A percentile compares a stretch with the other conserved stretches of the same genome.
Conservation (phyloP, 208 protist species). For the Tritrichomonas foetus region DNA sequence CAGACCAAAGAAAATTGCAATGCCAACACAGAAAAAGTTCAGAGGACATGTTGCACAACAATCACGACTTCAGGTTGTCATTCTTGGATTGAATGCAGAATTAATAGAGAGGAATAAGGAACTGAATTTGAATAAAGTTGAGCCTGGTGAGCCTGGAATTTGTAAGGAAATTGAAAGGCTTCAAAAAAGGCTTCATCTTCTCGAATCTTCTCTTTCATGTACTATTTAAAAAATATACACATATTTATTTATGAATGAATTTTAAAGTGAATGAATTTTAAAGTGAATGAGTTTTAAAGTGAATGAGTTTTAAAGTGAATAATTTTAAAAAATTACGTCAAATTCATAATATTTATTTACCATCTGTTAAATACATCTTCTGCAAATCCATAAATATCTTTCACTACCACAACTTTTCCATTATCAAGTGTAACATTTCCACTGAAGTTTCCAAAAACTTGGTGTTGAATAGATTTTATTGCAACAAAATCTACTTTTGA, state of each 20-base stretch:
- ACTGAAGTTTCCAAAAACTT: background rate
- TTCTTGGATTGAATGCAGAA: background rate
- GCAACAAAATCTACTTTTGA: background rate
- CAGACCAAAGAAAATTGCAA: background rate
- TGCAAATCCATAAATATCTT: background rate
- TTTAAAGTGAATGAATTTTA: background rate
- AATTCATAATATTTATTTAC: no score
- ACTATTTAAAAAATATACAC: background rate
- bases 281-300: background rate
- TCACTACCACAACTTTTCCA: background rate
- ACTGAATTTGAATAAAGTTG: background rate
- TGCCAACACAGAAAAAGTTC: background rate
- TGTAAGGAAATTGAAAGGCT: background rate
- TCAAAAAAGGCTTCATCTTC: background rate
- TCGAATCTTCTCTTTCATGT: conserved; percentile 14
- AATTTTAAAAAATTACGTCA: no score
- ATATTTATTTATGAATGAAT: background rate
- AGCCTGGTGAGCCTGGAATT: background rate
- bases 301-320: background rate
- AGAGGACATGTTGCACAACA: background rate
- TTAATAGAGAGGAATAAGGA: background rate
- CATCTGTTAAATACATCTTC: background rate
- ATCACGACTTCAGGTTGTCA: background rate
- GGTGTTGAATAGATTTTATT: background rate
- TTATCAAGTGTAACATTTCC: background rate